Evolutionary conservation across 2,329 filamentous ascomycete genomes (phyloP), one percentile per base, ranked within the genome.

Genomic region (Dactylellina parvicollis): DNA sequence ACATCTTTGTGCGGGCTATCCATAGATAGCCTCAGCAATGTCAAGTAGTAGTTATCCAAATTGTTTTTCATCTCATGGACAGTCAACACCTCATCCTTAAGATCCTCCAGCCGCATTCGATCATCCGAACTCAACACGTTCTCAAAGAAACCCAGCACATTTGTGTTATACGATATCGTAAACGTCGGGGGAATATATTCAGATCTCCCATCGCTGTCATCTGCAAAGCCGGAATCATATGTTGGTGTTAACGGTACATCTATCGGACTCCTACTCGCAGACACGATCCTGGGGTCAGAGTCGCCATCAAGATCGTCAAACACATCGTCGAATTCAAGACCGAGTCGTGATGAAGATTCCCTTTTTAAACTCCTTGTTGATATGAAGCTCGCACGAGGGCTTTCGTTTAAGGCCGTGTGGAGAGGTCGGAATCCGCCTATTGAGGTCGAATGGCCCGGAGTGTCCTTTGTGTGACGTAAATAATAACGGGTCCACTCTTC

Each of bases 31-130:
- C 76, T 75, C 32, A 77, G 44, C 40, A 77, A 22, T 46, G 75
- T 76, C 18, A 75, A 54, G 44, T 76, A 77, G 46, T 76, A 77
- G 42, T 77, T 76, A 49, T 76, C 75, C 24, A 77, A 52, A 54
- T 77, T 77, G 18, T 72, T 74, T 38, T 72, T 77, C 75, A 77
- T 76, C 38, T 77, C 75, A 22, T 77, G 75, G 24, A 76, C 59
- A 5, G 75, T 76, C 75, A 76, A 74, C 16, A 66, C 62, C 56
- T 77, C 76, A 34, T 77, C 76, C 22, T 74, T 67, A 22, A 74
- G 32, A 55, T 69, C 70, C 28, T 69, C 70, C 18, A 73, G 46
- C 18, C 69, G 36, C 47, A 66, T 73, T 22, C 60, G 52, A 46
- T 73, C 69, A 20, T 73, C 69, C 10, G 60, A 28, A 16, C 44